Evolutionary conservation across 345 rosid species (phyloP), one percentile per base, ranked within the genome.

Genomic region (Corymbia maculata): DNA sequence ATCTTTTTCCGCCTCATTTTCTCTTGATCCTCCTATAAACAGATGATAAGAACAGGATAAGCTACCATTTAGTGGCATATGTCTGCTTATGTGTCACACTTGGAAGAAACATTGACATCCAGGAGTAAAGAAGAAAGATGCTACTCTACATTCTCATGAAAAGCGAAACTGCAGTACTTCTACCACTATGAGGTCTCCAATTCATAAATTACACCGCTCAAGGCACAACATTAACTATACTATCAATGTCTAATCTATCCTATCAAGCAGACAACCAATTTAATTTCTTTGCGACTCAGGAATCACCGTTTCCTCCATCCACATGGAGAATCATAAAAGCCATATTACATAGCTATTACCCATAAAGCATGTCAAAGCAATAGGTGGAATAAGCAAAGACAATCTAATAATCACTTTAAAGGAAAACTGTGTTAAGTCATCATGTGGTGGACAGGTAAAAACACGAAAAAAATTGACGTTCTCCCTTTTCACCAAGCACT

Each of bases 1-100:
- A 93, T 92, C 93, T 93, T 96, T 89, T 94, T 94, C 92, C 92
- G 92, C 94, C 91, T 94, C 0, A 92, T 66, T 91, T 94, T 92
- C 90, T 90, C n/a, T 89, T 93, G 93, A 79, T 93, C 97, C 97
- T 96, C 79, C 79, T 36, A 7, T n/a, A 57, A 88, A 52, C 17
- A 87, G 52, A 52, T 3, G 5, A 82, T 52, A 26, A 51, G 53
- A n/a, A 17, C 19, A 0, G 53, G 26, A 86, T 15, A n/a, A 26
- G 11, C 79, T 15, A 59, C 51, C 44, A 85, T 85, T 9, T 10
- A 49, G 79, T 84, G 64, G 45, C 59, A n/a, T 85, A 28, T 85
- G 22, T 51, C 13, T 49, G 22, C 47, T 85, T 7, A 49, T 2
- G 22, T 1, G 0, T 52, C 2, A 16, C 22, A 85, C 53, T 52